Conservation (phyloP, 2,329 filamentous ascomycete genomes). For the Penicillium sp. region DNA sequence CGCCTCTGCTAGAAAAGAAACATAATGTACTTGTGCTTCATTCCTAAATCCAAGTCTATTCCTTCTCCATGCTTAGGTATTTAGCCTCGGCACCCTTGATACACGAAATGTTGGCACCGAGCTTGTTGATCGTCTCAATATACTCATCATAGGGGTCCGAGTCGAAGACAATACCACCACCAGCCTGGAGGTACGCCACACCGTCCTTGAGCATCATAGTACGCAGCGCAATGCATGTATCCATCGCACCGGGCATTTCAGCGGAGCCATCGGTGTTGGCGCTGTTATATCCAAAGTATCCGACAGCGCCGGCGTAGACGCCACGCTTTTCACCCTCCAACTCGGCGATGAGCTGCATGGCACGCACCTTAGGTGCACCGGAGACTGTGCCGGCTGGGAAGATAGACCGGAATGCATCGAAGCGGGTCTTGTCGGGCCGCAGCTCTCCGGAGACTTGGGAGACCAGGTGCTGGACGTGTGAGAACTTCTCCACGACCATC, state of each 20-base stretch:
- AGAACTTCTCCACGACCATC: slow-evolving; percentile 93
- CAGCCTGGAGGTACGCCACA: slow-evolving; percentile 83
- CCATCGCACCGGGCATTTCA: slow-evolving; percentile 79
- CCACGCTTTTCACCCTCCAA: slow-evolving; percentile 91
- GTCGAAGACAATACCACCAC: slow-evolving; percentile 89
- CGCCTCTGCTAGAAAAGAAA: neutral
- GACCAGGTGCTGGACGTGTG: slow-evolving; percentile 94
- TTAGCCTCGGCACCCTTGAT: slow-evolving; percentile 78
- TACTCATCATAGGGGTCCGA: slow-evolving; percentile 89
- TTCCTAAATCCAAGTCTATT: slow-evolving; percentile 10
- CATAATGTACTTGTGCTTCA: neutral
- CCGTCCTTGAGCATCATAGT: slow-evolving; percentile 95
- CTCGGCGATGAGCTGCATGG: slow-evolving; percentile 96
- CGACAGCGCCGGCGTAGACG: slow-evolving; percentile 91
- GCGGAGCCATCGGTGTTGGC: slow-evolving; percentile 61
- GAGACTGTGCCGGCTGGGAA: slow-evolving; percentile 96
- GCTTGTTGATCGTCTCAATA: slow-evolving; percentile 95
- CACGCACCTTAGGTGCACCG: slow-evolving; percentile 90
- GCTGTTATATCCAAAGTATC: slow-evolving; percentile 87
- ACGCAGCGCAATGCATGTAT: slow-evolving; percentile 76
- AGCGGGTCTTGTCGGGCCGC: slow-evolving; percentile 77
- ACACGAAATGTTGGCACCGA: slow-evolving; percentile 83
- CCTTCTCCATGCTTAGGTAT: slow-evolving; percentile 49
- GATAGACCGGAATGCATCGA: slow-evolving; percentile 93
- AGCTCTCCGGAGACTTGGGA: slow-evolving; percentile 93